Evolutionary conservation across 2,329 filamentous ascomycete genomes (phyloP), one percentile per base, ranked within the genome.

Genomic region (Pestalotiopsis sp.): DNA sequence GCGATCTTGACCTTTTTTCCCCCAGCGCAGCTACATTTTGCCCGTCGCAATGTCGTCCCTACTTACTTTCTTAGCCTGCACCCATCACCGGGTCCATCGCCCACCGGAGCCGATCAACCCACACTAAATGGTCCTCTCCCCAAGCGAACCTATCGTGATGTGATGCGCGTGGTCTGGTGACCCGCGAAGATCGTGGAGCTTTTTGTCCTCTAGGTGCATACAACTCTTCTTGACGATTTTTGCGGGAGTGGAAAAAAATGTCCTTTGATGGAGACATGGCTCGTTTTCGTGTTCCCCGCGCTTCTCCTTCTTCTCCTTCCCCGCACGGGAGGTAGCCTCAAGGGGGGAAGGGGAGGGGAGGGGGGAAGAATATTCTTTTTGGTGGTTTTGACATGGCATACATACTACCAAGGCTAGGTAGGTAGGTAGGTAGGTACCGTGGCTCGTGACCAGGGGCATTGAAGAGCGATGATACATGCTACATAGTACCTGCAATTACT

Each of bases 291-390:
- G 9, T 52, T 52, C 45, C 45, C 45, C 45, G 45, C 45, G 45
- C 45, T 52, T 17, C 17, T 9, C 45, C 31, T 36, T 36, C 31
- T 9, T 36, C 61, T 11, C 9, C 20, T 66, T 66, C 63, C 63
- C 63, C 63, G 63, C 63, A 66, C 61, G 23, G n/a, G 61, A 23
- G 63, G 23, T n/a, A 52, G 17, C 45, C 45, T 20, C 45, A 52
- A 23, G 45, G 45, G 45, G 45, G 61, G 20, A 6, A 64, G 61
- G 36, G 61, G 17, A 31, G n/a, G 49, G 14, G 17, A 23, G 36
- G 49, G 41, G 41, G 49, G 52, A 52, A 66, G 64, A 56, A 58
- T 49, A 63, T 31, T 62, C 63, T 57, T 72, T 72, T 71, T 69
- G 66, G 69, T 70, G 36, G 31, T 36, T 36, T 36, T 36, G 31